A percentile compares a stretch with the other conserved stretches of the same genome.
Conservation (phyloP, 2,329 filamentous ascomycete species). For the Cercospora nicotianae region DNA sequence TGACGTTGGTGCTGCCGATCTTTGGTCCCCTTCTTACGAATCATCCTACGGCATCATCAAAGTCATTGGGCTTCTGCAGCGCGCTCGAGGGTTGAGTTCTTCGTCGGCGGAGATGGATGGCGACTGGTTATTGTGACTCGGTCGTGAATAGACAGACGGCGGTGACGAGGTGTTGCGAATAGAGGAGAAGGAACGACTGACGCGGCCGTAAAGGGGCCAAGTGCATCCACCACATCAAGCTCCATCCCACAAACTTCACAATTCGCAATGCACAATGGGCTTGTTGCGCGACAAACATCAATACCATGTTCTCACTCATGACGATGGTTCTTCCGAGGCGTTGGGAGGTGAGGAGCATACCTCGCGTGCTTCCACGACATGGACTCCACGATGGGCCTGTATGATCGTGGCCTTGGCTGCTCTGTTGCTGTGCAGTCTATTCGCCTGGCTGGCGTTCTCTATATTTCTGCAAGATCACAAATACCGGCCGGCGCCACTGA, state of each 20-base stretch:
- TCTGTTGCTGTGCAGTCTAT: not conserved
- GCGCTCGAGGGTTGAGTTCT: too few species aligned
- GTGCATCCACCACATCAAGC: not conserved
- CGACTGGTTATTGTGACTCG: too few species aligned
- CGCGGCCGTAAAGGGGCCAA: not conserved
- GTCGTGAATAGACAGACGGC: too few species aligned
- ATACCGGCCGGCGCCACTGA: constrained; percentile 17
- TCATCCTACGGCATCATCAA: not conserved
- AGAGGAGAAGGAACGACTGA: not conserved
- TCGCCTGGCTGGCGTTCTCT: not conserved
- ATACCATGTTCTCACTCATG: not conserved
- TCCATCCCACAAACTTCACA: not conserved
- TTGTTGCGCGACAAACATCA: not conserved
- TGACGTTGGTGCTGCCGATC: not conserved
- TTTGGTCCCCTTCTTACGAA: not conserved
- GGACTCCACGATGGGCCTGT: not conserved
- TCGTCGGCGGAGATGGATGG: too few species aligned
- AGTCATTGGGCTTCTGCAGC: too few species aligned
- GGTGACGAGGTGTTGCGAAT: too few species aligned
- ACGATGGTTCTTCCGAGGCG: not conserved
- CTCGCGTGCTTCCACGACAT: not conserved
- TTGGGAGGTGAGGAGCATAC: not conserved
- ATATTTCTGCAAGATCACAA: not conserved
- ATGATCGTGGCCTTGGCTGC: not conserved
- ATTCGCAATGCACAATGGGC: not conserved